Base-by-base conservation (phyloP, 257 asterid species). In the Nicotiana benthamiana region DNA sequence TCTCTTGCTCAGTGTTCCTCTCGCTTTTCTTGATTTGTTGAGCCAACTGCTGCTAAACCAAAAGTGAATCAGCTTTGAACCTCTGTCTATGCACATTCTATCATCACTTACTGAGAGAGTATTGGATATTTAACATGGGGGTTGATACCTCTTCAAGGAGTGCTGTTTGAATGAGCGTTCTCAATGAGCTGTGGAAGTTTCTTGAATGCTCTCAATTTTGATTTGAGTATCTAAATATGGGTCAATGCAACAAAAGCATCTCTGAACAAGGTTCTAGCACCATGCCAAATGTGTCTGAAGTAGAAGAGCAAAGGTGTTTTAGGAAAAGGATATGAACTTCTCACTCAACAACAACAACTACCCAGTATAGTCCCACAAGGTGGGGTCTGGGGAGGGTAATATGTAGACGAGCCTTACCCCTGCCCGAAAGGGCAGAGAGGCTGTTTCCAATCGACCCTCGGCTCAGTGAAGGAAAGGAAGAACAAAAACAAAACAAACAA, bases 71-170 rank as follows among this genome's bases (percentile, higher is more conserved):
- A 43, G 59, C 36, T 70, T 70, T 32, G 8, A 43, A 43, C 77
- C 57, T 70, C 43, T 36, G 43, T 68, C 11, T 12, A 43, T 68
- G 22, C 56, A 40, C 76, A 68, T 68, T 68, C 76, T 43, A 43
- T 13, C 34, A 51, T 70, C 59, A 70, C 77, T 43, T 68, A 68
- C 26, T 36, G 34, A 68, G 77, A n/a, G 53, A 70, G 20, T 43
- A 43, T 43, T 43, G 77, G 77, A 43, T 12, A 70, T 70, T 36
- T 68, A 22, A 32, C 36, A 22, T 22, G 59, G 34, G 13, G 36
- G 77, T 70, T 43, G 59, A 43, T 70, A 43, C 77, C 77, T 70
- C 77, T 46, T 70, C 77, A 40, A 40, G 56, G 56, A 40, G 22
- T 43, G 57, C 22, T 70, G 57, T 20, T 70, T 70, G 34, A 70